Evolutionary conservation across 371 early-diverging fungal species (phyloP), one percentile per base, ranked within the genome.

Genomic region (Coemansia sp.): DNA sequence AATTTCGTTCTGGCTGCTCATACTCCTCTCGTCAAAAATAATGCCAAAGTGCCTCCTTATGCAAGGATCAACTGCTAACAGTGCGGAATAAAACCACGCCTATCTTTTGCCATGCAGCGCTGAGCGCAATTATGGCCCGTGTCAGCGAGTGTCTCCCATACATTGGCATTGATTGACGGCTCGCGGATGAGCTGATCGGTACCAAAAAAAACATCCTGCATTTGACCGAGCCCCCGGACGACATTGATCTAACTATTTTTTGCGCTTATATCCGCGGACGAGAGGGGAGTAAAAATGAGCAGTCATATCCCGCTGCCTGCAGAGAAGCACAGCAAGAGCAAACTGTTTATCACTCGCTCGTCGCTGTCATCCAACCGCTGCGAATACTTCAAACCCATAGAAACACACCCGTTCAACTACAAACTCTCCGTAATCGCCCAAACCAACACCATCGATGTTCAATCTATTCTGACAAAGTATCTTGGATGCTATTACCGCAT

Each of bases 291-390:
- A 24, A 46, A 46, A 16, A 78, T 78, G 78, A 78, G 78, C 42
- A 78, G 78, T 57, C 78, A 78, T 29, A 55, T 78, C 11, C 76
- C 79, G 39, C 68, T 79, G 48, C 78, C 78, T 11, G 55, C 53
- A 32, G 72, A 72, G n/a, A 60, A 61, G 11, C 72, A 77, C 78
- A 66, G 56, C 63, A 79, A 78, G 47, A 78, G 64, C 72, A 78
- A 78, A 57, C 64, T 78, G 5, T 75, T 54, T 46, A 65, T 79
- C 14, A 72, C 71, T 3, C 48, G 75, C 5, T 66, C 70, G 6
- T 44, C 61, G 5, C 57, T 78, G 37, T 10, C 37, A 1, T 72
- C 72, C 24, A 67, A 62, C 48, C 64, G 60, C 36, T 43, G 43
- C 16, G 72, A 71, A 31, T 62, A 66, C 33, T 8, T 14, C 11